These are phyloP conservation scores for Tetrapisispora nanseiensis DNA, from an alignment of 805 yeast species.

Conservation along the genomic window DNA sequence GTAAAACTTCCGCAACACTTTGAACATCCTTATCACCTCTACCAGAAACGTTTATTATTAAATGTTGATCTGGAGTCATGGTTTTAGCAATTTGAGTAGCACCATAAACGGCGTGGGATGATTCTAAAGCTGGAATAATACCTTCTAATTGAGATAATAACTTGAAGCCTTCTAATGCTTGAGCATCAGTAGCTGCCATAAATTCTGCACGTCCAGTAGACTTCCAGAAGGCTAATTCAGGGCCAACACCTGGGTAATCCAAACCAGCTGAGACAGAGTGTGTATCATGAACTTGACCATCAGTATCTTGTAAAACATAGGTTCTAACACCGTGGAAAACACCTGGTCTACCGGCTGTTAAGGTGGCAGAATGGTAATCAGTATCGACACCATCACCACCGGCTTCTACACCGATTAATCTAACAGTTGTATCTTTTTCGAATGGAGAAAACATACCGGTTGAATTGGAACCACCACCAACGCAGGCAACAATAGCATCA, in stretches of 20 bases:
- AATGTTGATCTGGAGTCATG: conserved; percentile 65
- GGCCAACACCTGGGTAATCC: conserved; percentile 99
- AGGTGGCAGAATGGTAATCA: conserved; percentile 83
- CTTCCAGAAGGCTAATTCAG: conserved; percentile 94
- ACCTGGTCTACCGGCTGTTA: conserved; percentile 93
- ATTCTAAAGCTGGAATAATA: conserved; percentile 95
- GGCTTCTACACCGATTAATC: conserved; percentile 90
- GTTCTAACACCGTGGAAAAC: conserved; percentile 97
- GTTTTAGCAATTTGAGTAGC: conserved; percentile 82
- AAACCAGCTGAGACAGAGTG: conserved; percentile 97
- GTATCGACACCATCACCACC: conserved; percentile 97
- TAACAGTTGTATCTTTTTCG: conserved; percentile 68
- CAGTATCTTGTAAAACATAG: conserved; percentile 78
- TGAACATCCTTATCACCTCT: conserved; percentile 99
- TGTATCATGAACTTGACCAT: conserved; percentile 96
- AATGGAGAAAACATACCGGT: conserved; percentile 95
- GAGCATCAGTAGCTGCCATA: conserved; percentile 88
- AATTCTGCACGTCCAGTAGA: conserved; percentile 86
- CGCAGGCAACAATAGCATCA: conserved; percentile 94
- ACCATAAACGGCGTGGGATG: conserved; percentile 92
- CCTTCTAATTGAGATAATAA: conserved; percentile 89
- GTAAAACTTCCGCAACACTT: conserved; percentile 90
- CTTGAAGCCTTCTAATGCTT: conserved; percentile 86
- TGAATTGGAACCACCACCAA: conserved; percentile 98
- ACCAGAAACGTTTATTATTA: conserved; percentile 88